Percentiles rank a stretch among this genome's conserved stretches.
Conservation (phyloP, 768 basidiomycete species). For the Tricholomella constricta region DNA sequence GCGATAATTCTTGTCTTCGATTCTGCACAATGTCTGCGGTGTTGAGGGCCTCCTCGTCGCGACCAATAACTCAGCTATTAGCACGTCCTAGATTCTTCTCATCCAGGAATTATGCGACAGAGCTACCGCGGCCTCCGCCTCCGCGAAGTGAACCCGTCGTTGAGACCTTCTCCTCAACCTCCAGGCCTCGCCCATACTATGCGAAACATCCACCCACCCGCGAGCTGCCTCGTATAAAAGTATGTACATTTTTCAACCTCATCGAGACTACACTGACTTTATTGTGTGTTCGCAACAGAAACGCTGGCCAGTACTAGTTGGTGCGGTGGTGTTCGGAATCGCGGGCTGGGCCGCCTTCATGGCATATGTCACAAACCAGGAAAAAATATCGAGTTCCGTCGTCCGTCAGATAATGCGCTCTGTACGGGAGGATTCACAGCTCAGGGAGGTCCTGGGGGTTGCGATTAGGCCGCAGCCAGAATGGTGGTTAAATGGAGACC, state of each 20-base stretch:
- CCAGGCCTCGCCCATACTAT: conserved; percentile 40
- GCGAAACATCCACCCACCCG: conserved; percentile 28
- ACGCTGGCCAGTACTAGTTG: conserved; percentile 62
- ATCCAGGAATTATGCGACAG: conserved; percentile 17
- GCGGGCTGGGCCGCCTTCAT: conserved; percentile 71
- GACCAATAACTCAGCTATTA: conserved; percentile 3
- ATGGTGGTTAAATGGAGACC: conserved; percentile 80
- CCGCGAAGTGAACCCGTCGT: conserved; percentile 20
- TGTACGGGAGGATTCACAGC: conserved; percentile 50
- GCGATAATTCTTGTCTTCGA: background rate
- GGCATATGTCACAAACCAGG: conserved; percentile 72
- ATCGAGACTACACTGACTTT: background rate
- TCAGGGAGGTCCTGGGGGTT: conserved; percentile 61
- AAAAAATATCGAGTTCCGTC: conserved; percentile 75
- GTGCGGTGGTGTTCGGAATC: conserved; percentile 51
- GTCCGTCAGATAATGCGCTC: conserved; percentile 66
- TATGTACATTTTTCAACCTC: conserved; percentile 6
- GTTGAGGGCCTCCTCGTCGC: conserved; percentile 4
- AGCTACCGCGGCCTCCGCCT: conserved; percentile 19
- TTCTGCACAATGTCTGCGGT: conserved; percentile 10
- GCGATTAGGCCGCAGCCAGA: conserved; percentile 64
- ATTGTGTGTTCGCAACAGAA: conserved; percentile 27
- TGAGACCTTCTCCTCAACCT: conserved; percentile 31
- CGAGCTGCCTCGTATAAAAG: conserved; percentile 40
- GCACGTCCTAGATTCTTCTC: background rate